Percentiles rank a stretch among this genome's conserved stretches.
phyloP scores from a whole-genome alignment of 106 monocot species.

The Allium sativum region DNA sequence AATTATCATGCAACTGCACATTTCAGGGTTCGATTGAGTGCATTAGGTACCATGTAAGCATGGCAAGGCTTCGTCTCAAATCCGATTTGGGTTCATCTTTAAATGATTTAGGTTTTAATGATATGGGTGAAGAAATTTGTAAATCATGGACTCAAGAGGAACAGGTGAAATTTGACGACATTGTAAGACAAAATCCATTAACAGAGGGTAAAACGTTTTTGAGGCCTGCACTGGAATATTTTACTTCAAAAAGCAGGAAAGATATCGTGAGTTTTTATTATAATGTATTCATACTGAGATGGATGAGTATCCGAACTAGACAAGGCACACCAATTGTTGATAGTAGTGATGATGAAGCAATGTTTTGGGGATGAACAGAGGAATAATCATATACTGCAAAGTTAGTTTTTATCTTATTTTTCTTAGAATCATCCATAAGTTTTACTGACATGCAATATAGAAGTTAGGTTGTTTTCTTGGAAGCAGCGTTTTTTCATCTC shows the following conservation, averaged over 20 bases:
- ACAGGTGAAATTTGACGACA: conserved; percentile 31
- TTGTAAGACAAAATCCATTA: conserved; percentile 27
- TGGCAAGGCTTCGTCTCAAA: conserved; percentile 32
- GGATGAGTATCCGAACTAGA: conserved; percentile 44
- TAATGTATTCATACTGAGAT: conserved; percentile 57
- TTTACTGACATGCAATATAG: too few species aligned
- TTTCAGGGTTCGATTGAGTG: conserved; percentile 43
- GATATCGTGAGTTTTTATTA: conserved; percentile 60
- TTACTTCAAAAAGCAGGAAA: conserved; percentile 37
- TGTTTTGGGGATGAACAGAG: conserved; percentile 9
- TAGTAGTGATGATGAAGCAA: conserved; percentile 26
- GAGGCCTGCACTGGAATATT: conserved; percentile 30
- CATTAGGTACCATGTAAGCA: conserved; percentile 38
- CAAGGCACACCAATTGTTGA: conserved; percentile 34
- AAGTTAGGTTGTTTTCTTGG: too few species aligned
- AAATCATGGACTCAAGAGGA: conserved; percentile 44
- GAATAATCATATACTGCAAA: too few species aligned
- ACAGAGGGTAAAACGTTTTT: conserved; percentile 34
- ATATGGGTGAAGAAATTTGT: conserved; percentile 70
- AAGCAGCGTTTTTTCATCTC: too few species aligned
- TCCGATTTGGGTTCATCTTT: conserved; percentile 53
- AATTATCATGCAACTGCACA: conserved; percentile 31
- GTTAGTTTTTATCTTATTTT: too few species aligned
- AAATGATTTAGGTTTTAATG: conserved; percentile 38
- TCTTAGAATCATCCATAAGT: too few species aligned